These are phyloP conservation scores for Sporisorium graminicola DNA, from an alignment of 1,284 basidiomycete genomes.

Conservation along the genomic window DNA sequence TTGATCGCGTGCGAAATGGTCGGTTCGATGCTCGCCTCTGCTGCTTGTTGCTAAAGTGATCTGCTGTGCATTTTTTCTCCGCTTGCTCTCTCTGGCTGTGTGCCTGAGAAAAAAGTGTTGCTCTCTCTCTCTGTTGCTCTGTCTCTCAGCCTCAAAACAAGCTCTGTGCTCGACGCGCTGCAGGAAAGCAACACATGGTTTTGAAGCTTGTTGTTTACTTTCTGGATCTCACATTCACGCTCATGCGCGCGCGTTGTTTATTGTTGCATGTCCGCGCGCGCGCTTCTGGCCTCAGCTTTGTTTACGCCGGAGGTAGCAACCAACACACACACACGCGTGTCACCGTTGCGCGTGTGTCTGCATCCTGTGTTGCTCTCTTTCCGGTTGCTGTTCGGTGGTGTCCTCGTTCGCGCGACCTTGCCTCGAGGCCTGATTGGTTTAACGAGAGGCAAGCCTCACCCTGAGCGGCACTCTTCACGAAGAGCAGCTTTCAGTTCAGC, in stretches of 20 bases:
- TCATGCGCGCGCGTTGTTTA: too few species aligned
- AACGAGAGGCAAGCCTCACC: not conserved
- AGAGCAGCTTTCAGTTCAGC: not conserved
- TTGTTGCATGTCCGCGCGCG: not conserved
- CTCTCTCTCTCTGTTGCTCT: slow-evolving; percentile 11
- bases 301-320: slow-evolving; percentile 11
- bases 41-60: not conserved
- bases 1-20: slow-evolving; percentile 14
- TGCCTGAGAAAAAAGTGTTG: slow-evolving; percentile 19
- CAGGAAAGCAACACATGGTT: slow-evolving; percentile 7
- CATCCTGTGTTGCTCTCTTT: not conserved
- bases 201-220: not conserved
- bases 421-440: not conserved
- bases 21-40: not conserved
- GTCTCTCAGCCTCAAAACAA: slow-evolving; percentile 23
- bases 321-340: slow-evolving; percentile 7
- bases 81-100: not conserved
- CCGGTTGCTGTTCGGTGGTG: not conserved
- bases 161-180: slow-evolving; percentile 15
- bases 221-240: not conserved
- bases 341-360: not conserved
- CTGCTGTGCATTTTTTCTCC: slow-evolving; percentile 7
- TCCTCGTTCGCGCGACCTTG: slow-evolving; percentile 5
- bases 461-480: too few species aligned
- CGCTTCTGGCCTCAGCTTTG: slow-evolving; percentile 5